Percentiles rank a stretch among this genome's conserved stretches.
These are phyloP conservation scores for Salicornia ramosissima DNA, from an alignment of 148 eudicot species.

Conservation along the genomic window DNA sequence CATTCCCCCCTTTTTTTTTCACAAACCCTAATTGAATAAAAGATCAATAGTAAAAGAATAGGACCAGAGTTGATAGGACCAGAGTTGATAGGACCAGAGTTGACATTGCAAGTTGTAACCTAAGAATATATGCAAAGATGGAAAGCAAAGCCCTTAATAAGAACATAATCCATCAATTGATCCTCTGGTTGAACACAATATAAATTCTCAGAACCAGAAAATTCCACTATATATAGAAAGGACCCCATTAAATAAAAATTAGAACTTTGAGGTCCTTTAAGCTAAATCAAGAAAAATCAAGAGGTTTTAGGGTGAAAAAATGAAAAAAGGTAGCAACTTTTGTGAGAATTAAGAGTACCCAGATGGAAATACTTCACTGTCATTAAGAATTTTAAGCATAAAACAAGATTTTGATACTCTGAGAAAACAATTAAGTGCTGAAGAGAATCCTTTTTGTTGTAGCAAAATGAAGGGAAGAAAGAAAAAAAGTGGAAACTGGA, in stretches of 20 bases:
- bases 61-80: constrained; percentile 22
- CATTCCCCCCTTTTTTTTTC: too few relatives aligned
- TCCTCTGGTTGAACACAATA: constrained; percentile 16
- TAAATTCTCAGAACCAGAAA: constrained; percentile 21
- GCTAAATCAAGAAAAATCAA: not conserved
- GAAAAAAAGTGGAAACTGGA: not conserved
- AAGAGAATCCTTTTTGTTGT: not conserved
- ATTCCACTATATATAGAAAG: constrained; percentile 8
- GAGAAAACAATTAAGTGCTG: not conserved
- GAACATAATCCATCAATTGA: constrained; percentile 16
- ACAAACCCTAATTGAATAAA: constrained; percentile 10
- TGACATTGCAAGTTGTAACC: constrained; percentile 19
- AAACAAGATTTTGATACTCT: constrained; percentile 9
- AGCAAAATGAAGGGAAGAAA: not conserved
- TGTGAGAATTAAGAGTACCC: constrained; percentile 16
- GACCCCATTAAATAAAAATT: constrained; percentile 1
- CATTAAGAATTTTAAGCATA: not conserved
- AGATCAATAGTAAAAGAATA: constrained; percentile 15
- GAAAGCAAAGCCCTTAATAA: constrained; percentile 14
- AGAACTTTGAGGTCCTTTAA: not conserved
- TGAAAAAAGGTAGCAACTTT: constrained; percentile 5
- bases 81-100: constrained; percentile 11
- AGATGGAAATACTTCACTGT: constrained; percentile 12
- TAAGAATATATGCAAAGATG: constrained; percentile 33
- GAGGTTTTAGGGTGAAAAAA: constrained; percentile 2